phyloP scores from a whole-genome alignment of 106 monocot species.

The Acorus gramineus region DNA sequence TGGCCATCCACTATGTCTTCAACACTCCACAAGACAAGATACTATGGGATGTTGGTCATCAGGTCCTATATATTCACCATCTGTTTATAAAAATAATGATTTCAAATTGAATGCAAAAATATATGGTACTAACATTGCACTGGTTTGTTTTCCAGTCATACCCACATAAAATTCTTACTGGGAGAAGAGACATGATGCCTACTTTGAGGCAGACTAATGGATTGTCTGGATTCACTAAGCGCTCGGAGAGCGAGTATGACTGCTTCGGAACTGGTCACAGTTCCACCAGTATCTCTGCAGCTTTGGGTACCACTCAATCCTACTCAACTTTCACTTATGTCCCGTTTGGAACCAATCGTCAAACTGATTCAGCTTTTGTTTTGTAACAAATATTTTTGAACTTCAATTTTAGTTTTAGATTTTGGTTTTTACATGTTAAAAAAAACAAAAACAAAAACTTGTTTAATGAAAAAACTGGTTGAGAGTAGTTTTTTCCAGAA shows the following conservation, averaged over 20 bases:
- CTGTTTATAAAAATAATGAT: neutral
- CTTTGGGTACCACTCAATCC: constrained; percentile 39
- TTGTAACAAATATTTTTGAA: neutral
- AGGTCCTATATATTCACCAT: constrained; percentile 26
- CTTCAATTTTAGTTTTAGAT: too few relatives aligned
- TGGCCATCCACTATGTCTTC: constrained; percentile 87
- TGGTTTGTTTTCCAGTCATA: constrained; percentile 46
- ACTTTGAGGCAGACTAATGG: constrained; percentile 87
- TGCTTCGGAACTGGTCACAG: constrained; percentile 87
- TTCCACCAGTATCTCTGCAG: constrained; percentile 92
- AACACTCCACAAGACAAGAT: constrained; percentile 80
- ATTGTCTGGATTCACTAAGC: constrained; percentile 84
- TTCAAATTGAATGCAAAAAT: neutral
- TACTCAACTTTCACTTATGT: neutral
- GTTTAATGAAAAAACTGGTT: too few relatives aligned
- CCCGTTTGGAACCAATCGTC: neutral
- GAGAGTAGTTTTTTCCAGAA: too few relatives aligned
- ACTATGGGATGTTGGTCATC: constrained; percentile 95
- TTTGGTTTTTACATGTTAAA: too few relatives aligned
- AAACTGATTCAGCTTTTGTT: neutral
- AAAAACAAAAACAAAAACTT: too few relatives aligned
- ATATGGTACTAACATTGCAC: neutral
- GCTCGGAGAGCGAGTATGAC: constrained; percentile 81
- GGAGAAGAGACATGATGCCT: constrained; percentile 82
- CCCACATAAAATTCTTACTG: constrained; percentile 92